Percentiles rank a stretch among this genome's conserved stretches.
These are phyloP conservation scores for Graphiopsis chlorocephala DNA, from an alignment of 2,329 filamentous ascomycete genomes.

Conservation along the genomic window DNA sequence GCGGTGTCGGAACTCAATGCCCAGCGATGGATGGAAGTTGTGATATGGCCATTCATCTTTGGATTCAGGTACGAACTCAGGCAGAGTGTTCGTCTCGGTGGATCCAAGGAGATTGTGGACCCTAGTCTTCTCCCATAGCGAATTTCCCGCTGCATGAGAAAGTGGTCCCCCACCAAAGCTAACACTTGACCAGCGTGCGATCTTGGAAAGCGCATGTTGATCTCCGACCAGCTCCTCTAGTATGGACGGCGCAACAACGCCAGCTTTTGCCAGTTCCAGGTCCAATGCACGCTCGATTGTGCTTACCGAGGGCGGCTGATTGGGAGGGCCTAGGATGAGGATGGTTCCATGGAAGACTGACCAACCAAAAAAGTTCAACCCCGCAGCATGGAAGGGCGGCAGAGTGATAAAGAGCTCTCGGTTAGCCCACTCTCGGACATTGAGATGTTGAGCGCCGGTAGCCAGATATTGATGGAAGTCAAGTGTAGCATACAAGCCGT, in stretches of 20 bases:
- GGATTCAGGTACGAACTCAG: constrained; percentile 15
- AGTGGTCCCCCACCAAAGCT: constrained; percentile 18
- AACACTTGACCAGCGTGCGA: constrained; percentile 17
- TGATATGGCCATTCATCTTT: constrained; percentile 18
- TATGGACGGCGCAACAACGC: constrained; percentile 16
- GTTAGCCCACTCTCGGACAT: constrained; percentile 8
- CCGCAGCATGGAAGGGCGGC: constrained; percentile 20
- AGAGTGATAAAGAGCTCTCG: constrained; percentile 14
- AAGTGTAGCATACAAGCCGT: constrained; percentile 9
- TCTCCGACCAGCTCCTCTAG: constrained; percentile 16
- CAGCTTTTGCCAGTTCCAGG: constrained; percentile 13
- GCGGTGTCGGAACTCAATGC: constrained; percentile 10
- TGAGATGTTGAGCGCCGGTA: constrained; percentile 5
- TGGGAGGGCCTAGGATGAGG: constrained; percentile 16
- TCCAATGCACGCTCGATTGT: constrained; percentile 15
- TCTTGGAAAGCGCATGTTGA: neutral
- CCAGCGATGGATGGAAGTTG: constrained; percentile 13
- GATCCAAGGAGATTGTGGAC: constrained; percentile 17
- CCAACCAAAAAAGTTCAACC: constrained; percentile 17
- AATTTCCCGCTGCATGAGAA: constrained; percentile 7
- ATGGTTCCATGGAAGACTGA: constrained; percentile 18
- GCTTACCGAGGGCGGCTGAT: constrained; percentile 10
- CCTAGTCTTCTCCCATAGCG: constrained; percentile 11
- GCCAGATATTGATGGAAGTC: constrained; percentile 16
- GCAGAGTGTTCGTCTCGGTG: constrained; percentile 18